These are phyloP conservation scores for Globisporangium cylindrosporum DNA, from an alignment of 352 stramenopile genomes.

Conservation along the genomic window DNA sequence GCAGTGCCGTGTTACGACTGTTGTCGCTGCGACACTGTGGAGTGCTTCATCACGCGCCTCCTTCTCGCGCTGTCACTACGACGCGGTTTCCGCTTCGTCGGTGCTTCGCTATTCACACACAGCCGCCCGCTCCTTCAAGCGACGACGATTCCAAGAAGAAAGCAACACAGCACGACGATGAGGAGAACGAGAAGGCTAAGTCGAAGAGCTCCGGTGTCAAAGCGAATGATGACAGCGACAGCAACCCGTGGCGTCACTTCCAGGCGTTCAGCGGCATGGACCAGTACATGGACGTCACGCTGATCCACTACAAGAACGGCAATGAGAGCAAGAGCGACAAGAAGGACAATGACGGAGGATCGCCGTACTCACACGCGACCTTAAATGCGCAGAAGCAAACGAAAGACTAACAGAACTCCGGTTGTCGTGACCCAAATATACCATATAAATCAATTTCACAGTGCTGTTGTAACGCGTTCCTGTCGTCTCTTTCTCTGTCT, in stretches of 20 bases:
- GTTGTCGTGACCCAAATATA: constrained; percentile 11
- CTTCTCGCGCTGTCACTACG: neutral
- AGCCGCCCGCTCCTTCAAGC: neutral
- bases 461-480: constrained; percentile 6
- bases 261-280: constrained; percentile 63
- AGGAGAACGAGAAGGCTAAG: neutral
- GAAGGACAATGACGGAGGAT: neutral
- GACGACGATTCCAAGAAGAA: neutral
- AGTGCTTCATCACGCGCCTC: neutral
- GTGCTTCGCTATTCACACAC: neutral
- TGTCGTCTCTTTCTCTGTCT: constrained; percentile 4
- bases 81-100: neutral
- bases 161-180: neutral
- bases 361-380: neutral
- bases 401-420: neutral
- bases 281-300: constrained; percentile 64
- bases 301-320: constrained; percentile 60
- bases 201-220: neutral
- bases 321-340: neutral
- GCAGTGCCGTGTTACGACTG: neutral
- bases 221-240: neutral
- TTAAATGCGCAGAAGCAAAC: neutral
- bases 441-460: constrained; percentile 21
- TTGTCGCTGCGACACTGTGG: neutral
- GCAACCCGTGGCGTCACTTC: constrained; percentile 55